Evolutionary conservation across 768 basidiomycete species (phyloP).

Genomic region (Termitomyces sp.): DNA sequence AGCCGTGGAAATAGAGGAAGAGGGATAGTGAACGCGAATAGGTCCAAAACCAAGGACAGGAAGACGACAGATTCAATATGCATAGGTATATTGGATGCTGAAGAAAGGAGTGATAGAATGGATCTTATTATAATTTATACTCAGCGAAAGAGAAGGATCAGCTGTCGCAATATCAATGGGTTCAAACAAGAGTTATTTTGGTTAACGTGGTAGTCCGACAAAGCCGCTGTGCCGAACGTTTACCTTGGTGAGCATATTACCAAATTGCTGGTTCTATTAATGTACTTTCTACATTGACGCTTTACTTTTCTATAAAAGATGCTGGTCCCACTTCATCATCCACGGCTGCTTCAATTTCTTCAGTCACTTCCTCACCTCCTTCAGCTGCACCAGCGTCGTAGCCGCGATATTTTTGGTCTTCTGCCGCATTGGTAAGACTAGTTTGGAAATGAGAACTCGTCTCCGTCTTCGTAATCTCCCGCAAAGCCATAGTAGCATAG

Average conservation of each 20-base stretch:
- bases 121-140: not conserved
- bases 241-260: too few species aligned
- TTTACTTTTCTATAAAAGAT: not conserved
- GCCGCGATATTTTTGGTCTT: slow-evolving; percentile 78
- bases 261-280: not conserved
- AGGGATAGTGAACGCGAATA: slow-evolving; percentile 89
- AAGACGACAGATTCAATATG: slow-evolving; percentile 81
- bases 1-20: slow-evolving; percentile 98
- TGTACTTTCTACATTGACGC: not conserved
- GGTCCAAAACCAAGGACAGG: slow-evolving; percentile 83
- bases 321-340: not conserved
- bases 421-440: slow-evolving; percentile 67
- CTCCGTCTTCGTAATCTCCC: slow-evolving; percentile 93
- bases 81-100: slow-evolving; percentile 30
- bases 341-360: slow-evolving; percentile 12
- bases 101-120: not conserved
- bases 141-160: not conserved
- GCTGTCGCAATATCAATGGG: not conserved
- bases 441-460: slow-evolving; percentile 91
- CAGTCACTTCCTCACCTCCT: slow-evolving; percentile 19
- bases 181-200: not conserved
- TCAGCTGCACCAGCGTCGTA: slow-evolving; percentile 27
- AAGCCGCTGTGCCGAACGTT: too few species aligned
- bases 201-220: too few species aligned
- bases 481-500: slow-evolving; percentile 97